These are phyloP conservation scores for Flagelloscypha sp. DNA, from an alignment of 768 basidiomycete species.

Conservation along the genomic window DNA sequence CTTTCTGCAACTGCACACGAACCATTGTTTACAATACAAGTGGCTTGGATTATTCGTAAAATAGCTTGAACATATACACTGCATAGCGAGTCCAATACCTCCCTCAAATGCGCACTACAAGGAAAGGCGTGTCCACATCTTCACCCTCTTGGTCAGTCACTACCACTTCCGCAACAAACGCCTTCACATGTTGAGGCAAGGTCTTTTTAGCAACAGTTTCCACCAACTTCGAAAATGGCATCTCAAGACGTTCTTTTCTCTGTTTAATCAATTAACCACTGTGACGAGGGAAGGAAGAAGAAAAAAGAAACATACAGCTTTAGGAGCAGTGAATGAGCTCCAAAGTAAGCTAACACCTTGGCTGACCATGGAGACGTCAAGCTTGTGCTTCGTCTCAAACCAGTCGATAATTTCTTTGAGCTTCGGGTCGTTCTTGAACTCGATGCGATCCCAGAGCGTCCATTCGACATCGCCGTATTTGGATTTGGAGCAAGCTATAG, in stretches of 20 bases:
- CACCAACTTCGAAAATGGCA: constrained; percentile 88
- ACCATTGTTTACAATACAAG: too few species aligned
- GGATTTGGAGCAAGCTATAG: constrained; percentile 79
- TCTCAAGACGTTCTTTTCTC: constrained; percentile 80
- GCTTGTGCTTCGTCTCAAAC: constrained; percentile 78
- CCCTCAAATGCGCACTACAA: constrained; percentile 58
- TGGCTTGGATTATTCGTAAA: too few species aligned
- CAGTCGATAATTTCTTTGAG: constrained; percentile 75
- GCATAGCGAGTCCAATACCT: too few species aligned
- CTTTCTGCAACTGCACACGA: too few species aligned
- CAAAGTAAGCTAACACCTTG: constrained; percentile 98
- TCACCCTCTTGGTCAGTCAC: constrained; percentile 86
- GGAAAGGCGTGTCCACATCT: constrained; percentile 93
- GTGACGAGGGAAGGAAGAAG: constrained; percentile 1
- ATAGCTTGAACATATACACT: too few species aligned
- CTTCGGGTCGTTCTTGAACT: constrained; percentile 84
- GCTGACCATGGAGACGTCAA: constrained; percentile 92
- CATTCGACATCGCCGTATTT: constrained; percentile 87
- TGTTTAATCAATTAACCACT: constrained; percentile 22
- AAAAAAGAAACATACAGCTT: constrained; percentile 65
- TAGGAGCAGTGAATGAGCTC: constrained; percentile 87
- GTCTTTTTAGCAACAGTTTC: constrained; percentile 94
- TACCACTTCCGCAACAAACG: constrained; percentile 92
- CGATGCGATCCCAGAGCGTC: constrained; percentile 98
- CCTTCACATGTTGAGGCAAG: constrained; percentile 72